Evolutionary conservation across 2,329 filamentous ascomycete species (phyloP), one percentile per base, ranked within the genome.

Genomic region (Tympanopsis confertula): DNA sequence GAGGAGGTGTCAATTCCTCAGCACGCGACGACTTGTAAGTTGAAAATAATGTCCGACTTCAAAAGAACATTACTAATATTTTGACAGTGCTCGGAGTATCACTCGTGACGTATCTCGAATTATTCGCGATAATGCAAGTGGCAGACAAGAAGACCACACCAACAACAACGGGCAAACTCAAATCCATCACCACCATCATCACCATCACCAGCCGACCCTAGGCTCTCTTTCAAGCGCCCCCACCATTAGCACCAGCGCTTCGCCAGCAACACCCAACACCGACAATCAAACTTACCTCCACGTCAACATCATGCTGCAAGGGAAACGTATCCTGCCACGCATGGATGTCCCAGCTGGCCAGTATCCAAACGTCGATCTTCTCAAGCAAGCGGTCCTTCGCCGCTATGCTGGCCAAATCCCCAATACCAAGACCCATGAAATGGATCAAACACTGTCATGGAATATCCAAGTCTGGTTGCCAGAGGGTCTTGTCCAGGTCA

Each of bases 21-120:
- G 56, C 55, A 13, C 50, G 51, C n/a, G 55, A 57, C 38, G 57
- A 62, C 44, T 63, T 63, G 59, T 62, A 55, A 38, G 58, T 51
- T 35, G 37, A 28, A 3, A 3, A 14, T 5, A 5, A 37, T 12
- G 18, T 26, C 3, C 5, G 19, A 38, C 14, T 26, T 20, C 13
- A 28, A 20, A 35, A 32, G 15, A 18, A n/a, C 24, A 10, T 36
- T 22, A 37, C 43, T 56, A 42, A 58, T 43, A 22, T 12, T n/a
- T n/a, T 24, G 15, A 45, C 41, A 62, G 59, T 48, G 59, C 58
- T 15, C 58, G 51, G 35, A 56, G 57, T 22, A 61, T 62, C 29
- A 58, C 55, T 19, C 57, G 56, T 19, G 59, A 62, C 26, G 48
- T 61, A 19, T 56, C 57, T 13, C 57, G 57, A 14, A 54, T 62